Conservation (phyloP, 2,329 filamentous ascomycete genomes). For the Fusarium graminum region DNA sequence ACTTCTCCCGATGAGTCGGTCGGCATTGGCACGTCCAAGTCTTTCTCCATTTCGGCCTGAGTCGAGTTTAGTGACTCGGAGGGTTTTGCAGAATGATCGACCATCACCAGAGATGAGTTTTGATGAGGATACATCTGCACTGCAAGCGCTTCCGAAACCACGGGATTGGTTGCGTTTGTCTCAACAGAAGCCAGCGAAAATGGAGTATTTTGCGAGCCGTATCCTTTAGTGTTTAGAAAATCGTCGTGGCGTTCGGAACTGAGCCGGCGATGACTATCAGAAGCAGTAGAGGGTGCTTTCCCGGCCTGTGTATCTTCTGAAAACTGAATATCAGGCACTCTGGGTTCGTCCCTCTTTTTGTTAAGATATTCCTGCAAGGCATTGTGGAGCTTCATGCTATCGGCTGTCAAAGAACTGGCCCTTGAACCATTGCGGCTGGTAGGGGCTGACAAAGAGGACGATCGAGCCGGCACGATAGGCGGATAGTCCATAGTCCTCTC, state of each 20-base stretch:
- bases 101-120: constrained; percentile 72
- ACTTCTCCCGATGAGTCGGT: constrained; percentile 56
- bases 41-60: constrained; percentile 42
- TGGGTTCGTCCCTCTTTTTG: constrained; percentile 31
- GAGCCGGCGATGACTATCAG: constrained; percentile 53
- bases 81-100: constrained; percentile 67
- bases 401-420: constrained; percentile 68
- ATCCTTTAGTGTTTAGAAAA: constrained; percentile 64
- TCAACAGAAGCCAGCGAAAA: constrained; percentile 73
- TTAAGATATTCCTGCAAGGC: constrained; percentile 51
- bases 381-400: constrained; percentile 70
- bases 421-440: constrained; percentile 70
- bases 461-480: constrained; percentile 67
- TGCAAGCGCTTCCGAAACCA: constrained; percentile 72
- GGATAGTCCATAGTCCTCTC: constrained; percentile 72
- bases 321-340: constrained; percentile 34
- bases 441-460: constrained; percentile 72
- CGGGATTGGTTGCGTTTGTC: constrained; percentile 71
- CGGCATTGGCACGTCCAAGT: constrained; percentile 48
- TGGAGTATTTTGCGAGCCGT: constrained; percentile 70
- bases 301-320: constrained; percentile 22
- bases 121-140: constrained; percentile 74
- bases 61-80: constrained; percentile 60
- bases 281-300: constrained; percentile 32
- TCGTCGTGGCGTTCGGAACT: constrained; percentile 67